Conservation (phyloP, 2,329 filamentous ascomycete genomes). For the Calonectria pteridis region DNA sequence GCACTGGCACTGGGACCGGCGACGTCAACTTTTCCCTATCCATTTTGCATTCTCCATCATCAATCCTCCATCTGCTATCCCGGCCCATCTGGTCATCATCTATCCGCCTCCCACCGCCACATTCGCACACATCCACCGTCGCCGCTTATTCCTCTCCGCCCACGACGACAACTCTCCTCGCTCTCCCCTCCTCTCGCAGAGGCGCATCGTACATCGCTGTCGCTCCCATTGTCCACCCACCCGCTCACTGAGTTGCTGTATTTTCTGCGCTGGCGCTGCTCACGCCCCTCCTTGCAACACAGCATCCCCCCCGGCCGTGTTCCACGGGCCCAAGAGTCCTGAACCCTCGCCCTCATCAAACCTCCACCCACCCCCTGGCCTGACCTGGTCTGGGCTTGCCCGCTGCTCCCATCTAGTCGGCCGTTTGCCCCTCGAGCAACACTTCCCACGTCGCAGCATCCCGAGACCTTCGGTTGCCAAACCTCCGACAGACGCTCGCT, state of each 20-base stretch:
- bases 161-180: conserved; percentile 13
- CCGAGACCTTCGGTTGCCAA: conserved; percentile 38
- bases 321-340: conserved; percentile 33
- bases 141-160: conserved; percentile 28
- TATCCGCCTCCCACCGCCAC: conserved; percentile 24
- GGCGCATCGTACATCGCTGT: conserved; percentile 27
- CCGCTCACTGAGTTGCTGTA: conserved; percentile 17
- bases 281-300: conserved; percentile 38
- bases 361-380: conserved; percentile 43
- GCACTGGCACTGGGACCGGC: conserved; percentile 13
- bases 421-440: conserved; percentile 21
- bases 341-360: conserved; percentile 45
- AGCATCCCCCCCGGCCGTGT: conserved; percentile 38
- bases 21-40: conserved; percentile 25
- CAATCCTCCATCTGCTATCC: conserved; percentile 27
- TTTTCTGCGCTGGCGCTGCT: conserved; percentile 18
- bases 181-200: conserved; percentile 18
- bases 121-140: conserved; percentile 12
- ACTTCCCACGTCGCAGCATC: conserved; percentile 31
- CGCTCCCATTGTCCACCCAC: conserved; percentile 25
- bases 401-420: conserved; percentile 26
- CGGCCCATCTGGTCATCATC: conserved; percentile 11
- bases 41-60: conserved; percentile 16
- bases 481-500: conserved; percentile 30
- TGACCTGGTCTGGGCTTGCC: conserved; percentile 27